These are phyloP conservation scores for Daldinia grandis DNA, from an alignment of 495 filamentous ascomycete genomes.

Conservation along the genomic window DNA sequence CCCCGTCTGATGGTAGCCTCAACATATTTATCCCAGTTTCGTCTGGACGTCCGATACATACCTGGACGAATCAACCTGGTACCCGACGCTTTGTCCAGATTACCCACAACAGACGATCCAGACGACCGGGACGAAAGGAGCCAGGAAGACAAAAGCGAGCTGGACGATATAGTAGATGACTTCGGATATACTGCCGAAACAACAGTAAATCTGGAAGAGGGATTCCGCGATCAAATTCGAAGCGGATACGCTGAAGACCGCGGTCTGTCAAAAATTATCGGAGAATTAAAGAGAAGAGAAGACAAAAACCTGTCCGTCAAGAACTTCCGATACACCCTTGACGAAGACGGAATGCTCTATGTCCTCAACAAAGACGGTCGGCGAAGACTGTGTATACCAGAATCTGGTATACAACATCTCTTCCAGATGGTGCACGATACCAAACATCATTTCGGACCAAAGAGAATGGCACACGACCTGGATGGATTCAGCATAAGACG, in stretches of 20 bases:
- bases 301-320: too few relatives aligned
- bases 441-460: neutral
- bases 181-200: neutral
- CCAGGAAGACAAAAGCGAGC: neutral
- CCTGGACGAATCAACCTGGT: conserved; percentile 1
- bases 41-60: neutral
- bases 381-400: neutral
- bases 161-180: neutral
- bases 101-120: neutral
- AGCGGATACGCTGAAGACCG: too few relatives aligned
- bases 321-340: neutral
- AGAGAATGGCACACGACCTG: neutral
- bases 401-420: too few relatives aligned
- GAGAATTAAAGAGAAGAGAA: too few relatives aligned
- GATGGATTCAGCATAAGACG: neutral
- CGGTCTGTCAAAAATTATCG: too few relatives aligned
- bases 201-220: too few relatives aligned
- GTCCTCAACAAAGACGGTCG: neutral
- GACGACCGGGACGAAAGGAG: too few relatives aligned
- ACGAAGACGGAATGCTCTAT: neutral
- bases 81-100: conserved; percentile 3
- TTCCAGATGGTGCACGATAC: neutral
- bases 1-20: neutral
- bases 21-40: neutral
- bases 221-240: too few relatives aligned